These are phyloP conservation scores for Trametes maxima DNA, from an alignment of 768 basidiomycete genomes.

Conservation along the genomic window DNA sequence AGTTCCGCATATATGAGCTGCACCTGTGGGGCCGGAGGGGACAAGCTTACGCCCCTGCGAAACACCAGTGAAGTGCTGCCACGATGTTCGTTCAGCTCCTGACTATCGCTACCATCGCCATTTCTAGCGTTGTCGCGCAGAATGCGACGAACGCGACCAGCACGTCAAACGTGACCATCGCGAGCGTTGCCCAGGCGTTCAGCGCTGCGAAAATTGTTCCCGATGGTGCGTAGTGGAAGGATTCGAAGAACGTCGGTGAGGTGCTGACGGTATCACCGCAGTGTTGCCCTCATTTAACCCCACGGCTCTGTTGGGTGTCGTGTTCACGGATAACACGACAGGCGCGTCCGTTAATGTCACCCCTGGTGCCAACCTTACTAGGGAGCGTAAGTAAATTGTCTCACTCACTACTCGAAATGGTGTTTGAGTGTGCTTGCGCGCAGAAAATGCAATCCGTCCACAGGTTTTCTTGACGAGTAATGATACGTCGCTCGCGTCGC, in stretches of 20 bases:
- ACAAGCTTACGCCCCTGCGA: not conserved
- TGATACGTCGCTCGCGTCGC: constrained; percentile 7
- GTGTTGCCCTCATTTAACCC: constrained; percentile 21
- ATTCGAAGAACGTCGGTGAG: not conserved
- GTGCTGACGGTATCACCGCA: not conserved
- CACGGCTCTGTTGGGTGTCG: constrained; percentile 18
- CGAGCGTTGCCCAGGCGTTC: constrained; percentile 21
- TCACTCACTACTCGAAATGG: not conserved
- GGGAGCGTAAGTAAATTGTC: constrained; percentile 17
- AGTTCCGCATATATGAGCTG: constrained; percentile 6
- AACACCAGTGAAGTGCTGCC: not conserved
- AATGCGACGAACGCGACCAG: constrained; percentile 12
- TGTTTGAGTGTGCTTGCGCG: not conserved
- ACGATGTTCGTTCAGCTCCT: constrained; percentile 8
- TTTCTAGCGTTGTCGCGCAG: constrained; percentile 11
- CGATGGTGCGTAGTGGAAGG: constrained; percentile 3
- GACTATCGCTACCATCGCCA: constrained; percentile 3
- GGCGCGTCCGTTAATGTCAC: constrained; percentile 14
- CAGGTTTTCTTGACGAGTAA: constrained; percentile 11
- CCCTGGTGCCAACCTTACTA: constrained; percentile 19
- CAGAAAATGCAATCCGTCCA: constrained; percentile 21
- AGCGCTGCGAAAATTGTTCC: constrained; percentile 16
- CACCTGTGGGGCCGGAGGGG: not conserved
- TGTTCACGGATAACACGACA: constrained; percentile 21
- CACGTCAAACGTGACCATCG: constrained; percentile 9